These are phyloP conservation scores for Neostapfia colusana DNA, from an alignment of 176 grass and related monocot species.

Conservation along the genomic window DNA sequence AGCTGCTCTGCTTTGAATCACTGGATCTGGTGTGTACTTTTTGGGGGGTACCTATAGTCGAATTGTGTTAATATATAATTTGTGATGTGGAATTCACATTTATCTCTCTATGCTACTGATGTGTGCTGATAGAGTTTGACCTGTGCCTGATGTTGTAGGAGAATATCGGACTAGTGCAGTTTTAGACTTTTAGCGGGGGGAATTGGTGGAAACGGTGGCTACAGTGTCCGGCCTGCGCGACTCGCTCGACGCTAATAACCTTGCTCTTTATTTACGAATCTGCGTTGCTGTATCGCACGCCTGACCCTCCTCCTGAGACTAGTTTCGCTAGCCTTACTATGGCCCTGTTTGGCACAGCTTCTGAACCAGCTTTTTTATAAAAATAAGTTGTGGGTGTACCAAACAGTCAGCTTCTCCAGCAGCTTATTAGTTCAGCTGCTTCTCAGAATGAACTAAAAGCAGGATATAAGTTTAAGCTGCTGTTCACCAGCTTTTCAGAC, in stretches of 20 bases:
- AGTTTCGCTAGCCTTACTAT: slow-evolving; percentile 19
- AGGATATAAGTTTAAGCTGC: too few species aligned
- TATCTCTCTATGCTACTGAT: not conserved
- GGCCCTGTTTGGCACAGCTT: too few species aligned
- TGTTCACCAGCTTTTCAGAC: too few species aligned
- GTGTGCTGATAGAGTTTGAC: not conserved
- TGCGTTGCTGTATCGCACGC: not conserved
- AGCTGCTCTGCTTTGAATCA: not conserved
- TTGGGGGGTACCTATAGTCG: not conserved
- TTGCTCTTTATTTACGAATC: not conserved
- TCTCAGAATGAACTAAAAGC: too few species aligned
- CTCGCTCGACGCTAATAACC: not conserved
- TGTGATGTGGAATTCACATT: not conserved
- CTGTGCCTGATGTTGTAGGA: not conserved
- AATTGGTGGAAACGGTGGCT: not conserved
- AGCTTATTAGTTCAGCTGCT: too few species aligned
- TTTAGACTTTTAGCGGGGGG: too few species aligned
- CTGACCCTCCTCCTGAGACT: not conserved
- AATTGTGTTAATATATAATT: not conserved
- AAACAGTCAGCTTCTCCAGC: too few species aligned
- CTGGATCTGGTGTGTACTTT: slow-evolving; percentile 1
- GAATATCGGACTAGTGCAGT: too few species aligned
- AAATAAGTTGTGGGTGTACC: too few species aligned
- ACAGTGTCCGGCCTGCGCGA: not conserved
- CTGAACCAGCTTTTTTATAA: too few species aligned